Evolutionary conservation across 2,329 filamentous ascomycete species (phyloP).

Genomic region (Colletotrichum sp.): DNA sequence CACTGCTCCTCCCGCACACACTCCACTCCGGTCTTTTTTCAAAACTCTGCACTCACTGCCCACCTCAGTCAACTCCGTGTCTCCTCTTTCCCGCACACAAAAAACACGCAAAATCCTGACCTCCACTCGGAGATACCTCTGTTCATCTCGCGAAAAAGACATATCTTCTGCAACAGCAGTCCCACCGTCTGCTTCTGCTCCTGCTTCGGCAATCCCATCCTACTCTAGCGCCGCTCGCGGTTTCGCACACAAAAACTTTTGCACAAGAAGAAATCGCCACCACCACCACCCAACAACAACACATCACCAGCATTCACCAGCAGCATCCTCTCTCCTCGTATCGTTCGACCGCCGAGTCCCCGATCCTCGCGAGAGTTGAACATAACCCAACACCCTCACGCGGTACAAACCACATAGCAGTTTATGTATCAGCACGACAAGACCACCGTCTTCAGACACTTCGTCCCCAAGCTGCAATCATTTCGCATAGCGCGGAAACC

Average conservation of each 20-base stretch:
- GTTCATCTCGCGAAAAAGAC: not conserved
- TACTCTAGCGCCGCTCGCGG: not conserved
- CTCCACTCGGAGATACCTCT: not conserved
- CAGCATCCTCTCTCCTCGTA: slow-evolving; percentile 6
- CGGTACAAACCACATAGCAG: slow-evolving; percentile 43
- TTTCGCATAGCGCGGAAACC: slow-evolving; percentile 96
- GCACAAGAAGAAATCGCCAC: not conserved
- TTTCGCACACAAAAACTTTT: not conserved
- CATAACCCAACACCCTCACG: slow-evolving; percentile 17
- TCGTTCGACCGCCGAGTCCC: slow-evolving; percentile 13
- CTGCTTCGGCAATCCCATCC: not conserved
- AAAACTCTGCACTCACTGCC: slow-evolving; percentile 1
- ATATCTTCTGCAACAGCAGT: not conserved
- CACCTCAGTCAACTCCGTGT: not conserved
- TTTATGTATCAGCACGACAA: slow-evolving; percentile 99
- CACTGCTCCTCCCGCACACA: not conserved
- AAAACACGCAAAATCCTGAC: not conserved
- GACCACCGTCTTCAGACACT: slow-evolving; percentile 91
- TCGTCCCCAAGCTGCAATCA: slow-evolving; percentile 93
- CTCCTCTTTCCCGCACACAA: slow-evolving; percentile 1
- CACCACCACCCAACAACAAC: not conserved
- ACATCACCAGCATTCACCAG: not conserved
- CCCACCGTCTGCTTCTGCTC: not conserved
- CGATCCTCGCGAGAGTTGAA: slow-evolving; percentile 14
- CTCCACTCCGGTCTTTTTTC: not conserved